Base-by-base conservation (phyloP, 441 rosid species). In the Populus hybrid region DNA sequence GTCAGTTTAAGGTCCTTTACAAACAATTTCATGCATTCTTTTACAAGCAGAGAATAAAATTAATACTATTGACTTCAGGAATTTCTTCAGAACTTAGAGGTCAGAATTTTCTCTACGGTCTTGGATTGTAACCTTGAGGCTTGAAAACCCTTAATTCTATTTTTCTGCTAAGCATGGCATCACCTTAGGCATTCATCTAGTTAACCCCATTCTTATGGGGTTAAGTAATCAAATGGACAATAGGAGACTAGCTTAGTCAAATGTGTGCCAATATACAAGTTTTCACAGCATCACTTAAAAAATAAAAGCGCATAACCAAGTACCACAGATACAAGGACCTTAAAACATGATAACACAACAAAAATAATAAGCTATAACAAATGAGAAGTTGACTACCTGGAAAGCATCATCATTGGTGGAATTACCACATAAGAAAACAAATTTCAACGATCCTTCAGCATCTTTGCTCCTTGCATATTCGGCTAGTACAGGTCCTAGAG, bases 341-440 rank as follows among this genome's bases (percentile, higher is more conserved):
- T 32, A 28, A 35, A 65, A 65, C 50, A 77, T 76, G 75, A 69
- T 54, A 76, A 12, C 63, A 68, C 54, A 10, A 38, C 26, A 72
- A 54, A 57, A 46, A 50, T 50, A 64, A 72, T 42, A 30, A 61
- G 34, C 50, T 40, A 10, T 40, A 12, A 76, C 73, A 61, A 71
- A 70, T 75, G 79, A 82, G 72, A 38, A 68, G 57, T 9, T 61
- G 36, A 69, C 61, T 89, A 97, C 99, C 99, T 93, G 93, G 79
- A 97, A 83, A 80, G 90, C 88, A 81, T 89, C 88, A 78, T 92
- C 90, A 82, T 89, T 90, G 7, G 97, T 86, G 70, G 97, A 91
- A 84, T 95, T 94, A 77, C 98, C 98, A 76, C 90, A 88, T 78
- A 96, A 84, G 85, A 94, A 96, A 79, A 87, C 87, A 85, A 96